Percentiles rank a stretch among this genome's conserved stretches.
Evolutionary conservation across 1,284 basidiomycete species (phyloP).

Genomic region (Stygiomarasmius scandens): DNA sequence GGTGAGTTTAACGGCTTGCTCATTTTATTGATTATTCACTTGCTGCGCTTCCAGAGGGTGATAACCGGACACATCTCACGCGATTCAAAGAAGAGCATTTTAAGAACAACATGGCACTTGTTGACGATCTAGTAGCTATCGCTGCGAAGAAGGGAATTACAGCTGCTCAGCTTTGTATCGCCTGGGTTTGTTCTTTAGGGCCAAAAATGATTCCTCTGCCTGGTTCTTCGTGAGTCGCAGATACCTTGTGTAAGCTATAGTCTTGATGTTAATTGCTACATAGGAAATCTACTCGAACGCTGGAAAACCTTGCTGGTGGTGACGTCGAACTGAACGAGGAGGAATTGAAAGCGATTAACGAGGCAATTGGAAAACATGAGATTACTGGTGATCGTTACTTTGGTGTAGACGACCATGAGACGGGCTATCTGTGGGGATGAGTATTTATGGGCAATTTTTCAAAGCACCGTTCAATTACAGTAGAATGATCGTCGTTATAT

Average conservation of each 20-base stretch:
- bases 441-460: too few species aligned
- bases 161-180: conserved; percentile 60
- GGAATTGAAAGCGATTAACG: conserved; percentile 40
- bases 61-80: conserved; percentile 24
- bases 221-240: conserved; percentile 47
- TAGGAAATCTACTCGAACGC: conserved; percentile 36
- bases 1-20: conserved; percentile 27
- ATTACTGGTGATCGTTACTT: conserved; percentile 8
- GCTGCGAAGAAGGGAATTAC: conserved; percentile 54
- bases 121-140: conserved; percentile 46
- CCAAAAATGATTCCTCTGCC: conserved; percentile 56
- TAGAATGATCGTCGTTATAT: too few species aligned
- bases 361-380: conserved; percentile 2
- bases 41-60: conserved; percentile 22
- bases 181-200: conserved; percentile 57
- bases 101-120: conserved; percentile 58
- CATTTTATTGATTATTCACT: neutral
- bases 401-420: too few species aligned
- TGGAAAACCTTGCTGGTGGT: conserved; percentile 48
- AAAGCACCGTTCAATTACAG: too few species aligned
- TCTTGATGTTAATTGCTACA: neutral
- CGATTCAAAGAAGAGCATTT: conserved; percentile 41
- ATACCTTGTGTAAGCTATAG: neutral
- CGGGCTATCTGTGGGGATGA: too few species aligned
- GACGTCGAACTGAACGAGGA: conserved; percentile 43